Conservation (phyloP, 257 asterid species). For the Salvia rosmarinus region DNA sequence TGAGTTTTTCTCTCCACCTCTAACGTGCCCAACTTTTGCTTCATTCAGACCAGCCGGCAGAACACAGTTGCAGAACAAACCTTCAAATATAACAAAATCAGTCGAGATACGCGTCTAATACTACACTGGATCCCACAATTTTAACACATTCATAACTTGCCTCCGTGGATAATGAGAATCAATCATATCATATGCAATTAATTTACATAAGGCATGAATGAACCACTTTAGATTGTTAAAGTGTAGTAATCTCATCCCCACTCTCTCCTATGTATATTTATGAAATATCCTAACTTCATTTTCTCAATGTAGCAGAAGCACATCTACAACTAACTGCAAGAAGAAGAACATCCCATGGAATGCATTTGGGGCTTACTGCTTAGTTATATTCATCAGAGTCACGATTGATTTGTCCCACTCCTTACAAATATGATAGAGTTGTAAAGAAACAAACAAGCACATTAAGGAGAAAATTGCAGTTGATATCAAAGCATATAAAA, state of each 20-base stretch:
- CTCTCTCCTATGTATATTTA: neutral
- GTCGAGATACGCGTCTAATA: neutral
- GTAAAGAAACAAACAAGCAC: neutral
- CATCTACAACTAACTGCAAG: too few relatives aligned
- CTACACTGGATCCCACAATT: neutral
- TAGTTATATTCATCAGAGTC: neutral
- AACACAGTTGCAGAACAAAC: slow-evolving; percentile 72
- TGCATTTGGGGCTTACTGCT: too few relatives aligned
- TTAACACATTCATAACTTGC: too few relatives aligned
- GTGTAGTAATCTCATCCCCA: neutral
- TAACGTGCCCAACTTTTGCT: slow-evolving; percentile 55
- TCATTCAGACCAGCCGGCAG: slow-evolving; percentile 68
- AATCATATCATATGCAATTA: too few relatives aligned
- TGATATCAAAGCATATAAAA: neutral
- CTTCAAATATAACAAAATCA: slow-evolving; percentile 39
- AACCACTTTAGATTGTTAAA: too few relatives aligned
- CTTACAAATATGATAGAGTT: neutral
- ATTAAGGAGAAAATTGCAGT: neutral
- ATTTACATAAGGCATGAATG: too few relatives aligned
- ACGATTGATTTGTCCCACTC: neutral
- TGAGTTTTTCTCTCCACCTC: slow-evolving; percentile 44
- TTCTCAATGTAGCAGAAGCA: too few relatives aligned
- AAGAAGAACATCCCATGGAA: too few relatives aligned
- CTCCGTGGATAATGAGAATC: neutral
- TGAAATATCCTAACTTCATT: too few relatives aligned